Conservation (phyloP, 257 asterid species). For the Solanum bukasovii region DNA sequence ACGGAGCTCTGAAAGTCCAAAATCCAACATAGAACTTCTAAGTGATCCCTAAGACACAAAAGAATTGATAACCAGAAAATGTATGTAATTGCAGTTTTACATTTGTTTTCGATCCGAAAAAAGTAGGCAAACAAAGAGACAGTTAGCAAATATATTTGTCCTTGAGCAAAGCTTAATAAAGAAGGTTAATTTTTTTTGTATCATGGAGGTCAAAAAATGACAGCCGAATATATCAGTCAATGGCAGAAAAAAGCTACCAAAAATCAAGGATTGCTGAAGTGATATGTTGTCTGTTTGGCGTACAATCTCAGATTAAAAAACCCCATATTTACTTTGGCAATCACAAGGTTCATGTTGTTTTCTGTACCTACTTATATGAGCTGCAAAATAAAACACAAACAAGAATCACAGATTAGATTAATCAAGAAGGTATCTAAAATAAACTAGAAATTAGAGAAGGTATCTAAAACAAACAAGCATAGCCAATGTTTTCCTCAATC, state of each 20-base stretch:
- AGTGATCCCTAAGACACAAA: background rate
- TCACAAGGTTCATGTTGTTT: too few relatives aligned
- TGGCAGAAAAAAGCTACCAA: background rate
- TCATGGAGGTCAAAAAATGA: background rate
- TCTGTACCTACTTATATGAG: too few relatives aligned
- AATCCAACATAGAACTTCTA: background rate
- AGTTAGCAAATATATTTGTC: background rate
- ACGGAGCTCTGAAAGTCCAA: background rate
- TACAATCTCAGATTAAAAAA: background rate
- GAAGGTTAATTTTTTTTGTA: background rate
- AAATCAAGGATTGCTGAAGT: background rate
- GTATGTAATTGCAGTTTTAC: background rate
- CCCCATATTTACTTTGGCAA: too few relatives aligned
- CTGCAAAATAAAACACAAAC: too few relatives aligned
- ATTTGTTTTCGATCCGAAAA: background rate
- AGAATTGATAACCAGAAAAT: background rate
- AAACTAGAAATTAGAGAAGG: too few relatives aligned
- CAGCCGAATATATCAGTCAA: background rate
- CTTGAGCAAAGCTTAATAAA: background rate
- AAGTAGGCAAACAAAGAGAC: background rate
- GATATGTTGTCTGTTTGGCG: background rate
- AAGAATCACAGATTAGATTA: too few relatives aligned
- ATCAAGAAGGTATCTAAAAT: too few relatives aligned
- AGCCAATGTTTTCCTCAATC: too few relatives aligned
- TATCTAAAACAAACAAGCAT: too few relatives aligned